These are phyloP conservation scores for Aureobasidium sp. DNA, from an alignment of 2,329 filamentous ascomycete genomes.

Conservation along the genomic window DNA sequence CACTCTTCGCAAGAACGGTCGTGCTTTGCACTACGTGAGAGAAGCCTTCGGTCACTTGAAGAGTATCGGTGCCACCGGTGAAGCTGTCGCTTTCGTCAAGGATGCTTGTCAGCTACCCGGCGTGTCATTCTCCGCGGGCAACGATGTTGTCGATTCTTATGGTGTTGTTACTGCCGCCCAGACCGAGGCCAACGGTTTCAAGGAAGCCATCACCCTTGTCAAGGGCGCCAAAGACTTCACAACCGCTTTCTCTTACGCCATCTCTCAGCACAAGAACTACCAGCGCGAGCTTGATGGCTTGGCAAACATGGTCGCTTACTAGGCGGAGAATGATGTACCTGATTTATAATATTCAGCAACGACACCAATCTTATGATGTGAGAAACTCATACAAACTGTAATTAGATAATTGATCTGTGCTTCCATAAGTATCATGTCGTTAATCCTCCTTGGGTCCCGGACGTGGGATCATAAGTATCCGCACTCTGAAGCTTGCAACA, in stretches of 20 bases:
- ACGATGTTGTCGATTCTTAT: conserved; percentile 58
- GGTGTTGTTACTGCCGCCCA: conserved; percentile 65
- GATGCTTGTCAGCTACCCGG: conserved; percentile 40
- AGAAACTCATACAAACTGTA: too few relatives aligned
- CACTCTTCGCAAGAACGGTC: conserved; percentile 60
- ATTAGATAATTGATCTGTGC: too few relatives aligned
- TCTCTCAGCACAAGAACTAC: conserved; percentile 68
- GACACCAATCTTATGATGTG: neutral
- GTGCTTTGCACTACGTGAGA: conserved; percentile 67
- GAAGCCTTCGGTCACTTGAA: conserved; percentile 80
- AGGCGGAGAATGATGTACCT: conserved; percentile 21
- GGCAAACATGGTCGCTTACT: conserved; percentile 61
- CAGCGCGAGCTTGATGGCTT: conserved; percentile 66
- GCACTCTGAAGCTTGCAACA: neutral
- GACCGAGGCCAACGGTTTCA: conserved; percentile 50
- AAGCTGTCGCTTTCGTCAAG: conserved; percentile 58
- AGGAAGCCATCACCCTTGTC: conserved; percentile 54
- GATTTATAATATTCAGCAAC: neutral
- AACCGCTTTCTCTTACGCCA: conserved; percentile 60
- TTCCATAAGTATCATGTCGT: neutral
- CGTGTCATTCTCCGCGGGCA: conserved; percentile 43
- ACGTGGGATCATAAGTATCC: neutral
- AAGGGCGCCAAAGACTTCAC: conserved; percentile 64
- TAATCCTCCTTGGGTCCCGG: neutral
- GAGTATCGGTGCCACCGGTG: conserved; percentile 67